These are phyloP conservation scores for thale cress (Arabidopsis thaliana) DNA, from an alignment of 345 rosid genomes.

Conservation along the genomic window DNA sequence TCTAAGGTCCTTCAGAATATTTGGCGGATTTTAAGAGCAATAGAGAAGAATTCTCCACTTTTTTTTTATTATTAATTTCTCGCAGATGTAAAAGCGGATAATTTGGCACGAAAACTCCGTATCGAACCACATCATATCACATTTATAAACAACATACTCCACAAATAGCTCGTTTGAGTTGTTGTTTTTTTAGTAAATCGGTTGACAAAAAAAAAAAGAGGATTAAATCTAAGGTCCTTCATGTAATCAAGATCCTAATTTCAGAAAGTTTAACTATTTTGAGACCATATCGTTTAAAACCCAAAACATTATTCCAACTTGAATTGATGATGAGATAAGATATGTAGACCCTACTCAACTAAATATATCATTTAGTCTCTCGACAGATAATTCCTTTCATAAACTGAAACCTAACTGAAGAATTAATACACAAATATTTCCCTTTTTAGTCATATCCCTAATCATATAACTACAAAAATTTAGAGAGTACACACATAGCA, in stretches of 20 bases:
- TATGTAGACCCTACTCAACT: neutral
- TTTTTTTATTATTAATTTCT: no score
- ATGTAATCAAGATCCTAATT: neutral
- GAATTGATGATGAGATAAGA: slow-evolving; percentile 17
- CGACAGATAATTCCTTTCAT: slow-evolving; percentile 2
- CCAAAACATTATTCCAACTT: neutral
- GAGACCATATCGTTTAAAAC: neutral
- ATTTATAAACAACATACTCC: no score
- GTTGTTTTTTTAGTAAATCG: no score
- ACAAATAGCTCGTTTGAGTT: no score
- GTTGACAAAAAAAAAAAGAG: no score
- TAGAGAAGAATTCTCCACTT: no score
- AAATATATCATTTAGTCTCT: neutral
- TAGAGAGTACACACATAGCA: neutral
- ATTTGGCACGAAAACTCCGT: no score
- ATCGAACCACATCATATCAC: no score
- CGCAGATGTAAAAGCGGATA: no score
- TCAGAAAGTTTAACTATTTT: neutral
- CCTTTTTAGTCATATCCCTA: slow-evolving; percentile 1
- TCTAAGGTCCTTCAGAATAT: no score
- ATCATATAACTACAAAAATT: neutral
- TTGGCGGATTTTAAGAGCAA: no score
- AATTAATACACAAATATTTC: neutral
- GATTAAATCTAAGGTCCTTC: neutral
- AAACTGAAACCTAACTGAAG: slow-evolving; percentile 14